Percentiles rank a stretch among this genome's conserved stretches.
These are phyloP conservation scores for Halenospora varia DNA, from an alignment of 495 filamentous ascomycete species.

Conservation along the genomic window DNA sequence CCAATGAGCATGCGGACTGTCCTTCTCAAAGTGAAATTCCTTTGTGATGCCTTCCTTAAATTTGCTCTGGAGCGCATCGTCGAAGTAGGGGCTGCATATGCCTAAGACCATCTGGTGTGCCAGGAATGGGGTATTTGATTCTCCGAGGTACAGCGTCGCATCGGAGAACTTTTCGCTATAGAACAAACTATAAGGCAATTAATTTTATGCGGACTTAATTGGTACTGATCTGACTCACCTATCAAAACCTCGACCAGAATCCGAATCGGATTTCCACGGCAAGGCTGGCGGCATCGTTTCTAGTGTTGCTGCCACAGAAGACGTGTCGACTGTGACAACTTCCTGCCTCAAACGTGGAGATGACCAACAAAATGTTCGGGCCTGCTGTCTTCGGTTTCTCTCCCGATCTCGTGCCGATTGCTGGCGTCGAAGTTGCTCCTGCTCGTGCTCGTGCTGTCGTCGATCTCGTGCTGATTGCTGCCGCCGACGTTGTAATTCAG, in stretches of 20 bases:
- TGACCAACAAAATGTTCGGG: no score
- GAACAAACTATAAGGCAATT: constrained; percentile 3
- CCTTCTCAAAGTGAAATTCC: constrained; percentile 9
- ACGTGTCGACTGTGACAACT: no score
- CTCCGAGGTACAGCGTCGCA: constrained; percentile 4
- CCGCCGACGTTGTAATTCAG: no score
- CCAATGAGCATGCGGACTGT: constrained; percentile 14
- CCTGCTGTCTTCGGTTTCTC: no score
- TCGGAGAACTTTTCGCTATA: constrained; percentile 6
- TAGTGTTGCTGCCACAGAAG: neutral
- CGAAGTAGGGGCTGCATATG: constrained; percentile 8
- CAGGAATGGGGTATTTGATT: constrained; percentile 9
- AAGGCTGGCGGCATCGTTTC: neutral
- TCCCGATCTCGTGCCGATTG: neutral
- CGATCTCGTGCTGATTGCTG: no score
- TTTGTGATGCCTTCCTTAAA: no score
- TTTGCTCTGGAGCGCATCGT: constrained; percentile 8
- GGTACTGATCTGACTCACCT: constrained; percentile 2
- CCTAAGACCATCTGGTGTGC: constrained; percentile 8
- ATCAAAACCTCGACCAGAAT: constrained; percentile 12
- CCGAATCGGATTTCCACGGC: no score
- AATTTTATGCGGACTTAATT: neutral
- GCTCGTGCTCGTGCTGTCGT: neutral
- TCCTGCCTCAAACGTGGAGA: neutral
- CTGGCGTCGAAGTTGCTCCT: neutral